Conservation (phyloP, 208 protist genomes). For the Trichomonas vaginalis region DNA sequence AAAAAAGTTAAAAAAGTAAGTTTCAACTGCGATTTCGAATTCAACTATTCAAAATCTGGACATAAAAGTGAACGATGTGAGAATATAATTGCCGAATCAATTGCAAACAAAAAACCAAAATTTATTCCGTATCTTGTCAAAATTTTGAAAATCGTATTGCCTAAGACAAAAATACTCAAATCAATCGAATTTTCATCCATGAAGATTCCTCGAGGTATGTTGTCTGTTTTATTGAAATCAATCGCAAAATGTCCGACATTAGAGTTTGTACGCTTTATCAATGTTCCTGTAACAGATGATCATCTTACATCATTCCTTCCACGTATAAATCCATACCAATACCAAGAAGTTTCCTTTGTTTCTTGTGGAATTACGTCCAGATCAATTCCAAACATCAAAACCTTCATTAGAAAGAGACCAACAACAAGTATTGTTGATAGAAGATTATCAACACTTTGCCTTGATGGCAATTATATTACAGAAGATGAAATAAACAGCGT, state of each 20-base stretch:
- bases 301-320: neutral
- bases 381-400: neutral
- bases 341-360: neutral
- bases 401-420: neutral
- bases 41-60: neutral
- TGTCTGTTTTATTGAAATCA: neutral
- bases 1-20: neutral
- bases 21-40: neutral
- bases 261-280: neutral
- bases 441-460: neutral
- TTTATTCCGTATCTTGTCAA: neutral
- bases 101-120: neutral
- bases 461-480: neutral
- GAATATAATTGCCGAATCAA: neutral
- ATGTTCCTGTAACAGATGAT: neutral
- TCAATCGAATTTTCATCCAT: neutral
- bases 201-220: neutral
- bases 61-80: neutral
- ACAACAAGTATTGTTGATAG: neutral
- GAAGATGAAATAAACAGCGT: neutral
- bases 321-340: neutral
- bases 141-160: neutral
- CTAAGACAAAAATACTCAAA: neutral
- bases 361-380: neutral
- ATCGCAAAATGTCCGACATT: neutral